phyloP scores from a whole-genome alignment of 2,329 filamentous ascomycete genomes.

The Diaporthe aspalathi region DNA sequence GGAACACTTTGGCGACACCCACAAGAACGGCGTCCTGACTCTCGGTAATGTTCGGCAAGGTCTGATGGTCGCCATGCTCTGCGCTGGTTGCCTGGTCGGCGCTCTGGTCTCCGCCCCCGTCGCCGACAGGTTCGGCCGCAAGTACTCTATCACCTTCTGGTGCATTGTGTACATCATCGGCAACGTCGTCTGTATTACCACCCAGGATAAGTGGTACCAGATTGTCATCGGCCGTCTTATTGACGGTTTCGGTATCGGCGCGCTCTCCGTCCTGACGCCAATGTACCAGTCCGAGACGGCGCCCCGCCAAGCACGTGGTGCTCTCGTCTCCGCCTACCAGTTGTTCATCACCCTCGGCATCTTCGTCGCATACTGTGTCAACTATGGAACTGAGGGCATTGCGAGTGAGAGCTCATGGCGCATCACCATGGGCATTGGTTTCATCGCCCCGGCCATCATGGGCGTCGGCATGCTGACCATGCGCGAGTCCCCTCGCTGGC shows the following conservation, averaged over 20 bases:
- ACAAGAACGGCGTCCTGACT: neutral
- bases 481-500: slow-evolving; percentile 68
- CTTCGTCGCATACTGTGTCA: slow-evolving; percentile 56
- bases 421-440: slow-evolving; percentile 69
- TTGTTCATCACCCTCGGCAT: slow-evolving; percentile 48
- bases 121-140: slow-evolving; percentile 68
- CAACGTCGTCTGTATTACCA: slow-evolving; percentile 74
- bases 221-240: slow-evolving; percentile 74
- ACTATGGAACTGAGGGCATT: slow-evolving; percentile 61
- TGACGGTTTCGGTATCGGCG: slow-evolving; percentile 75
- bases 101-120: slow-evolving; percentile 65
- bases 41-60: slow-evolving; percentile 39
- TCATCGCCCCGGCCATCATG: slow-evolving; percentile 63
- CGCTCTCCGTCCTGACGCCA: slow-evolving; percentile 72
- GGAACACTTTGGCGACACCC: slow-evolving; percentile 34
- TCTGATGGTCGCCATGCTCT: slow-evolving; percentile 39
- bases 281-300: slow-evolving; percentile 76
- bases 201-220: slow-evolving; percentile 70
- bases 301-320: slow-evolving; percentile 65
- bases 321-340: slow-evolving; percentile 49
- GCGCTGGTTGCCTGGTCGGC: slow-evolving; percentile 52
- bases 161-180: slow-evolving; percentile 71
- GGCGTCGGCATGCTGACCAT: slow-evolving; percentile 64
- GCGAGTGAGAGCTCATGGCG: slow-evolving; percentile 66
- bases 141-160: slow-evolving; percentile 64